These are phyloP conservation scores for Solanum paucissectum DNA, from an alignment of 257 asterid genomes.

Conservation along the genomic window DNA sequence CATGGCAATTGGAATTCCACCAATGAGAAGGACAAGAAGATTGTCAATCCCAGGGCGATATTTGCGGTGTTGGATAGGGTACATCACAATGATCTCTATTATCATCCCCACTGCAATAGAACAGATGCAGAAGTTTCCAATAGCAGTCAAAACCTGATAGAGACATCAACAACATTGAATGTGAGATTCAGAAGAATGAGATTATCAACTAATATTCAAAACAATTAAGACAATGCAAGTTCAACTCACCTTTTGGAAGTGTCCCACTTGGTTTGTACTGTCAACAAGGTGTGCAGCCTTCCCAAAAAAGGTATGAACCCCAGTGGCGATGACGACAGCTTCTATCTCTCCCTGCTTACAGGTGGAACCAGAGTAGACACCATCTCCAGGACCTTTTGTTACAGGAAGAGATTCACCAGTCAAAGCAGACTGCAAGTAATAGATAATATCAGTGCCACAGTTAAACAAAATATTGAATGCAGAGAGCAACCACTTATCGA, in stretches of 20 bases:
- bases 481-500: not conserved
- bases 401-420: constrained; percentile 98
- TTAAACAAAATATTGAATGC: not conserved
- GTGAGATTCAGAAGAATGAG: not conserved
- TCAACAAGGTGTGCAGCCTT: constrained; percentile 99
- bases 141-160: constrained; percentile 82
- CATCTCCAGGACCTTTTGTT: constrained; percentile 93
- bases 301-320: constrained; percentile 96
- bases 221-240: not conserved
- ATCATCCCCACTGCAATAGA: constrained; percentile 97
- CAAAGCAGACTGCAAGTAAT: constrained; percentile 75
- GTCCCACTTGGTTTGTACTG: constrained; percentile 88
- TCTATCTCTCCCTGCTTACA: constrained; percentile 96
- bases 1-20: constrained; percentile 99
- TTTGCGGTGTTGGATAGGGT: constrained; percentile 78
- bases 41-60: constrained; percentile 98
- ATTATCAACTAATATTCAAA: not conserved
- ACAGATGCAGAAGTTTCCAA: constrained; percentile 96
- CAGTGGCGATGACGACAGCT: constrained; percentile 87
- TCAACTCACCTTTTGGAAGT: constrained; percentile 75
- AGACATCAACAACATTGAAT: not conserved
- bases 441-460: not conserved
- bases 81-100: constrained; percentile 85
- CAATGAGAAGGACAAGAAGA: constrained; percentile 93
- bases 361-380: constrained; percentile 93